Percentiles rank a stretch among this genome's conserved stretches.
Evolutionary conservation across 2,329 filamentous ascomycete species (phyloP).

Genomic region (Graphium sp.): DNA sequence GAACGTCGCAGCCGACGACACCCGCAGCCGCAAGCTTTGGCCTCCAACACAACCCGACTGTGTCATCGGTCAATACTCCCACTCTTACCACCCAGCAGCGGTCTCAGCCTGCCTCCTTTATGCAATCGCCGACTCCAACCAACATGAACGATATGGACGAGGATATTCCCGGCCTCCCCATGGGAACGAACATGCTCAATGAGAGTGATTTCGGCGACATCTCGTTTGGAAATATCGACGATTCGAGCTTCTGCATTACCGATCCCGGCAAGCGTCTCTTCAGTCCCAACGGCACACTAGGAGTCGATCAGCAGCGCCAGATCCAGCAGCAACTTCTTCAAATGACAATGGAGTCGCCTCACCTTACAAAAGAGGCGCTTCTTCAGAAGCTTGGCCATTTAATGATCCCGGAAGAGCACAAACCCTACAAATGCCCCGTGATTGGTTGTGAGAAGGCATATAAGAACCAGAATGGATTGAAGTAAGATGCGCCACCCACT

Average conservation of each 20-base stretch:
- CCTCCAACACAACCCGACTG: conserved; percentile 84
- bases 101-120: neutral
- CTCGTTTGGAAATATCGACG: conserved; percentile 20
- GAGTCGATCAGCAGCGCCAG: conserved; percentile 41
- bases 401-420: conserved; percentile 74
- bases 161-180: conserved; percentile 46
- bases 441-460: conserved; percentile 99
- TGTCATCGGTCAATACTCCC: conserved; percentile 92
- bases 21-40: conserved; percentile 63
- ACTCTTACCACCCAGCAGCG: conserved; percentile 67
- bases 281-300: conserved; percentile 63
- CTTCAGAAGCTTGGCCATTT: conserved; percentile 40
- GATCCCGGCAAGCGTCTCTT: conserved; percentile 90
- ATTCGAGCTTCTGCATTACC: conserved; percentile 53
- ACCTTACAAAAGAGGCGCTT: conserved; percentile 50
- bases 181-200: conserved; percentile 46
- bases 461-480: conserved; percentile 97
- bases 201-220: conserved; percentile 31
- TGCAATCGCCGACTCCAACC: conserved; percentile 12
- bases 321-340: conserved; percentile 53
- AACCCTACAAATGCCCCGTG: conserved; percentile 93
- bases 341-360: conserved; percentile 57
- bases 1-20: conserved; percentile 73
- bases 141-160: conserved; percentile 57
- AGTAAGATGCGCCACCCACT: conserved; percentile 42